Evolutionary conservation across 768 basidiomycete genomes (phyloP), one percentile per base, ranked within the genome.

Genomic region (Tylopilus cervinicoccineus): DNA sequence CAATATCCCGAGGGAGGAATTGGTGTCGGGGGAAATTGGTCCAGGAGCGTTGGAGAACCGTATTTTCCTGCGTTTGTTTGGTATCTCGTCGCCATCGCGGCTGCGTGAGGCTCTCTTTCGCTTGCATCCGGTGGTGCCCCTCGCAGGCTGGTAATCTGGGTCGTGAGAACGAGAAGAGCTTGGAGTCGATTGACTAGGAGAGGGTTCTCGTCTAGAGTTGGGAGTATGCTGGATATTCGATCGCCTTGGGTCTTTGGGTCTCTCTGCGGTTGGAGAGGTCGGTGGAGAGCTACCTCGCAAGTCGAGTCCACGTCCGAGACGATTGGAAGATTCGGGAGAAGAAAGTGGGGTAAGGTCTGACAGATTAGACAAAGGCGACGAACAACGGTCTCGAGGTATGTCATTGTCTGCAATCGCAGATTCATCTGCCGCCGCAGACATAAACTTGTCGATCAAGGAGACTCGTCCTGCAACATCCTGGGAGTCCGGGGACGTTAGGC

Each of bases 331-430:
- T 43, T 45, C 43, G 7, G 57, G 52, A 54, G 65, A 67, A 43
- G 65, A 61, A 22, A 68, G 45, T 11, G 67, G 46, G 10, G 62
- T 69, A 23, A 67, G 65, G 39, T 60, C 58, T 7, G 65, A 67
- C 37, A 63, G 41, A 46, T 57, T 54, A 8, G 67, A 67, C 4
- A 59, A 10, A 23, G 67, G 57, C 8, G 67, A 63, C 7, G 47
- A 60, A 44, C 40, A 59, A 43, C 38, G 56, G 16, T 44, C 53
- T 33, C 38, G 53, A 45, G 40, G 27, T 6, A 19, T 17, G 8
- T 37, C 29, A 28, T 43, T 43, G 29, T 50, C 42, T 11, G 44
- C 29, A 12, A 31, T 34, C 34, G 33, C 16, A 22, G 45, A 51
- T 43, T 58, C 53, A 16, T 56, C 48, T 16, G 52, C 55, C 16